Evolutionary conservation across 441 rosid species (phyloP), one percentile per base, ranked within the genome.

Genomic region (Pelargonium australe): DNA sequence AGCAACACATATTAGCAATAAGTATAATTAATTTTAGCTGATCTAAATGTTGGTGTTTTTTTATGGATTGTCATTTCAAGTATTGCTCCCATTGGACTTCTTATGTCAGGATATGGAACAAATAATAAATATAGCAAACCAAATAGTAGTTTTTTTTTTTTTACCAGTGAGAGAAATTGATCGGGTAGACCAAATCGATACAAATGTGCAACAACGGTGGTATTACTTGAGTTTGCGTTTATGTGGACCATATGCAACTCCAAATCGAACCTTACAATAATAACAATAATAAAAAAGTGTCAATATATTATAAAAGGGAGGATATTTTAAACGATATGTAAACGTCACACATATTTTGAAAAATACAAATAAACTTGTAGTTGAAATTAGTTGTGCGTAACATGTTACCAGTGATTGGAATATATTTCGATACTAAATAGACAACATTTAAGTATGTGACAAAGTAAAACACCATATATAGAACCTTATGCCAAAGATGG

Each of bases 171-270:
- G 66, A 91, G 83, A 63, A 89, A 85, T 62, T 69, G 8, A 74
- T 89, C 82, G 0, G 90, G 86, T 11, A 47, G 34, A 25, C 88
- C 95, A 70, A 80, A 69, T 63, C 68, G 73, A 85, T 89, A 86
- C n/a, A 86, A 77, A 51, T 77, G 65, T 34, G 86, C 86, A 10
- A 83, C 44, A 11, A 91, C 94, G 45, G 85, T 77, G 1, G 69
- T 64, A 14, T 82, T 82, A 64, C 75, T 80, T 16, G 75, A 78
- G 63, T 75, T 76, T 17, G 47, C 23, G 81, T 75, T 80, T 63
- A 45, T 16, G 55, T 89, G 96, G 65, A 91, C 84, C 82, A 87
- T 81, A 73, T 92, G 95, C 13, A 89, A 66, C 75, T 91, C 97
- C 74, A 91, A 63, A 58, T 75, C 79, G 74, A 78, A 89, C 80